These are phyloP conservation scores for Albugo laibachii DNA, from an alignment of 352 stramenopile genomes.

Conservation along the genomic window DNA sequence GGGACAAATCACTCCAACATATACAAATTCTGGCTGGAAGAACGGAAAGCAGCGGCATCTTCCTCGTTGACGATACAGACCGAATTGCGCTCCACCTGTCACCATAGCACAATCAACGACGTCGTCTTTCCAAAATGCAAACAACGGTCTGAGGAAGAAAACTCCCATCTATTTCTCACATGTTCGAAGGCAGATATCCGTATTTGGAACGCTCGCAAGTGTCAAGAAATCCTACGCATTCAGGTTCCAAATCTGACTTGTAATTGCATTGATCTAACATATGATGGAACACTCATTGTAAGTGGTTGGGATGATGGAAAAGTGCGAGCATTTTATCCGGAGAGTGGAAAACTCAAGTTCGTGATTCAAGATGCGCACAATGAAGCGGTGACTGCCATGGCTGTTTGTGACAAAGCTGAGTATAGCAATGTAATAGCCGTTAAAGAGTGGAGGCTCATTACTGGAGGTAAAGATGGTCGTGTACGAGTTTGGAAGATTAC, in stretches of 20 bases:
- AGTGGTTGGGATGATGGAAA: constrained; percentile 94
- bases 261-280: constrained; percentile 83
- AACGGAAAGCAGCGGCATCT: constrained; percentile 10
- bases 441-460: constrained; percentile 79
- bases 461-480: constrained; percentile 86
- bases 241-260: constrained; percentile 95
- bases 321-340: constrained; percentile 91
- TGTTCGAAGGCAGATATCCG: constrained; percentile 89
- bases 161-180: constrained; percentile 89
- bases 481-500: constrained; percentile 89
- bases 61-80: constrained; percentile 9
- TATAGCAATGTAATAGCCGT: background rate
- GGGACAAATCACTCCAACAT: constrained; percentile 90
- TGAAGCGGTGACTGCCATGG: constrained; percentile 87
- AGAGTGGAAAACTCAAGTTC: constrained; percentile 92
- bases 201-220: constrained; percentile 86
- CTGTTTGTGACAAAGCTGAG: constrained; percentile 63
- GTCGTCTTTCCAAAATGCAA: constrained; percentile 77
- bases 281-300: constrained; percentile 78
- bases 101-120: constrained; percentile 85
- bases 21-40: constrained; percentile 70
- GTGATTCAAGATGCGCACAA: constrained; percentile 93
- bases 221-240: constrained; percentile 90
- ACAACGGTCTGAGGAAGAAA: constrained; percentile 35
- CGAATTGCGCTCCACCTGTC: constrained; percentile 78